Evolutionary conservation across 305 asterid species (phyloP), one percentile per base, ranked within the genome.

Genomic region (Euphrasia arctica): DNA sequence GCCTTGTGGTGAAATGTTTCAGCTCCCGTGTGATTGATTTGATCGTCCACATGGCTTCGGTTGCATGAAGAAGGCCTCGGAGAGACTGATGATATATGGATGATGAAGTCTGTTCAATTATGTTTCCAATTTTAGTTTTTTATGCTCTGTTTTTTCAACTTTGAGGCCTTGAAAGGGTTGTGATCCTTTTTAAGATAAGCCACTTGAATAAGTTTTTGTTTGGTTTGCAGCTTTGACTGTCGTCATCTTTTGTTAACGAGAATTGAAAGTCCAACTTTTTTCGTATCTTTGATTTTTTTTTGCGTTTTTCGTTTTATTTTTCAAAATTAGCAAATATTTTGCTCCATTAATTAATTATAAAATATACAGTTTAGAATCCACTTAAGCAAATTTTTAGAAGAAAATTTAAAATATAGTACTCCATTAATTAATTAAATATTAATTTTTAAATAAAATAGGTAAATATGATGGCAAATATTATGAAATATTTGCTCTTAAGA

Each of bases 21-120:
- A 84, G 92, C 70, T 55, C 84, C 5, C 82, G 88, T 2, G 91
- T 85, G 75, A 61, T 85, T 18, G 91, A 85, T 62, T 60, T 85
- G 76, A 78, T 85, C 27, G 72, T 50, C 62, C 88, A 85, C 75
- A 85, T 85, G 75, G 84, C 80, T 66, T 78, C 85, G 1, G 81
- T 70, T 70, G 82, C 80, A 48, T 72, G 65, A 79, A 75, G 73
- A 79, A 75, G 73, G 31, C 27, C n/a, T 32, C 4, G 22, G 22
- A 2, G 32, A 25, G 32, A 25, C 34, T 31, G 48, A 57, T 28
- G 58, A 14, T 41, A 13, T 51, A 10, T 39, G 15, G 43, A 42
- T n/a, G 66, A 18, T 11, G 25, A 3, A 13, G 18, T 6, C 14
- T 29, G 5, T 63, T 1, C 42, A 5, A 8, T 36, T 10, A 18